Base-by-base conservation (phyloP, 208 protist species). In the Leishmania turanica region DNA sequence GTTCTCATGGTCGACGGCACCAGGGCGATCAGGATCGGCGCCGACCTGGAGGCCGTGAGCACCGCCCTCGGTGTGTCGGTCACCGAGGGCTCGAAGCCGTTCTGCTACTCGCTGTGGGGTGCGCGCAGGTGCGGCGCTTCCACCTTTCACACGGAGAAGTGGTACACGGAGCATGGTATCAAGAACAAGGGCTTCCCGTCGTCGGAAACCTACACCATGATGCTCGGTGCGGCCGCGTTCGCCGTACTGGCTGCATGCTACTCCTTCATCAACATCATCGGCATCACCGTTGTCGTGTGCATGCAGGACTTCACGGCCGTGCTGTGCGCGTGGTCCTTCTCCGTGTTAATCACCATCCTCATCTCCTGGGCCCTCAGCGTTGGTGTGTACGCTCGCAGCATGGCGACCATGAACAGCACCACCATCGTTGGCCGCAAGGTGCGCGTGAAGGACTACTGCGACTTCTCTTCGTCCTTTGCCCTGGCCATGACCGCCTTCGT, bases 311-410 rank as follows among this genome's bases (percentile, higher is more conserved):
- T 75, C 80, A 83, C 73, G 19, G 80, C 80, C 73, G 80, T 79
- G 64, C 49, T 83, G 73, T 83, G 80, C 74, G 80, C 80, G 51
- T 83, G 80, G 80, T 83, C 80, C 80, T 83, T 83, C 80, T 83
- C 80, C 53, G 74, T 78, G 65, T 83, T 53, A 74, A 83, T 79
- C 42, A 83, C 66, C 74, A 79, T 83, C 80, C 80, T 83, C 80
- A 83, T 83, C 80, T 78, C 80, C 62, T 83, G 80, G 80, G 80
- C 80, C 62, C 72, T 83, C 53, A 83, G 51, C 73, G 80, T 79
- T 49, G 80, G 80, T 45, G 80, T 79, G n/a, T 83, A 83, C 65
- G 51, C 72, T 6, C 54, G 66, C 66, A 69, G 73, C 74, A 83
- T 83, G 74, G 27, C 27, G 24, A 75, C 74, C 64, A 74, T 78